Evolutionary conservation across 495 filamentous ascomycete genomes (phyloP), one percentile per base, ranked within the genome.

Genomic region (Penicillium cinerascens): DNA sequence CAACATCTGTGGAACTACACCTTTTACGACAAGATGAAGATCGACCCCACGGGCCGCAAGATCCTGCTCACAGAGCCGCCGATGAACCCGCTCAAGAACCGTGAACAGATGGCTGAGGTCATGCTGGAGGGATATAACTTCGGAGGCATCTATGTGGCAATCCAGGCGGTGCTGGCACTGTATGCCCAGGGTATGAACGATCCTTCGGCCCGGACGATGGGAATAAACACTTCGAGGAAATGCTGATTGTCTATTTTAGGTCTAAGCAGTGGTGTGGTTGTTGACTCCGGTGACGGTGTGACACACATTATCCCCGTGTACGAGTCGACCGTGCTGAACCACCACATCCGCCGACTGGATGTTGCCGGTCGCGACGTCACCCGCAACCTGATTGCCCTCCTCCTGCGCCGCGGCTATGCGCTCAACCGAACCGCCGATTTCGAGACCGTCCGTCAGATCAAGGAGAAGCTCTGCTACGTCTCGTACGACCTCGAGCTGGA

Each of bases 401-500:
- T 99, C 22, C 85, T 97, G 49, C 90, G 93, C 58, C 83, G 95
- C 52, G 93, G 93, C 10, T 99, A 99, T 71, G 93, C 93, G 18
- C 80, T 99, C 44, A 99, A 99, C 82, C 83, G 93, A 61, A 99
- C 93, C 8, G 93, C 93, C 65, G 93, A 99, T 68, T 99, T 99
- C 69, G 93, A 99, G 75, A 99, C 93, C 23, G 93, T 97, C 37
- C 90, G 93, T 40, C 92, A 96, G 70, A 97, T 99, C 74, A 99
- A 99, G 76, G 93, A 99, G 78, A 97, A 97, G 83, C 87, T 99
- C 29, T 97, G 92, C 78, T 99, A 99, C 72, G 92, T 99, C 51
- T 96, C 91, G 4, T 99, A 97, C 77, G 95, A 99, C 70, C 81
- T 99, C 47, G 90, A 93, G 74, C 79, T 97, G 40, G 93, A 99